Evolutionary conservation across 192 early-diverging fungal species (phyloP), one percentile per base, ranked within the genome.

Genomic region (Dissophora ornata): DNA sequence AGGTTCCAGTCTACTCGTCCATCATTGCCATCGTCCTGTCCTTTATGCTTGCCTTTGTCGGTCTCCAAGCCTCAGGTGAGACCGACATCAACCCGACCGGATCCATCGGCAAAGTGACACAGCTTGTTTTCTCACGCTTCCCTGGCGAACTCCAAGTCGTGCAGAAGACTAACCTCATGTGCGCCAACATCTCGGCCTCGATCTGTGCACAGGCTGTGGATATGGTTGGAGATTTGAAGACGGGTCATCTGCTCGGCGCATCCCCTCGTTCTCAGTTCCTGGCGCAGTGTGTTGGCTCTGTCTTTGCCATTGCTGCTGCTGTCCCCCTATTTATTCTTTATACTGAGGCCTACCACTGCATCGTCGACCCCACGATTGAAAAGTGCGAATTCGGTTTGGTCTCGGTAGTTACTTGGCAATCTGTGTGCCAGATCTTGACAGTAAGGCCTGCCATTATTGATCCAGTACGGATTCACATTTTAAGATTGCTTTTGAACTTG

Each of bases 221-320:
- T 57, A 91, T 91, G 90, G 85, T 91, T 45, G 84, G 88, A 53
- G 90, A 91, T 75, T 61, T 91, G 36, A 91, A 91, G 77, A 91
- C 90, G 26, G 90, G 87, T 68, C 88, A 91, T 47, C 58, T 91
- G 40, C 71, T 91, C 28, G 80, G 83, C 49, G 90, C 90, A 29
- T 88, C 86, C 13, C 90, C 90, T 48, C 71, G 81, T 13, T 82
- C 90, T 19, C 87, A 90, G 63, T 91, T 91, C 83, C 67, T 69
- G 54, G 90, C 88, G 45, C 90, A 91, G 54, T 62, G 83, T 26
- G 69, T 90, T 32, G 89, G 86, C n/a, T 83, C 87, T 28, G 75
- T 90, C 68, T 81, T 87, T 61, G 85, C 87, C 33, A 82, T 89
- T 51, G 81, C 81, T 55, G 83, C 86, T 54, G 61, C 74, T 28